These are phyloP conservation scores for Penicillium steckii DNA, from an alignment of 495 filamentous ascomycete genomes.

Conservation along the genomic window DNA sequence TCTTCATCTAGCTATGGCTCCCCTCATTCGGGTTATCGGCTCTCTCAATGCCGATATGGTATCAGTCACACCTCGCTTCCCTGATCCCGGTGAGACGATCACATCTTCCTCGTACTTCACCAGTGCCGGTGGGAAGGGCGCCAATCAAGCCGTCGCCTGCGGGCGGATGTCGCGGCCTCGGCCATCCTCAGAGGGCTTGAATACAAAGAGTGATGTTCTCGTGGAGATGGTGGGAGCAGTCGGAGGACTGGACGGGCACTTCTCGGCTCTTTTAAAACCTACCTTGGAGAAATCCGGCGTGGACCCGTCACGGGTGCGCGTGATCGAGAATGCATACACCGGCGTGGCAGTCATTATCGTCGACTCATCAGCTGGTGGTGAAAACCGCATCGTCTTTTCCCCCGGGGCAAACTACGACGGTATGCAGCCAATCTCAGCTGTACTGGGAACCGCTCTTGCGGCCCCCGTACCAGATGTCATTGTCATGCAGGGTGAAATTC, in stretches of 20 bases:
- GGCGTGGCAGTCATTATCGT: conserved; percentile 82
- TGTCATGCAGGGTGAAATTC: conserved; percentile 89
- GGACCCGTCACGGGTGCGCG: conserved; percentile 53
- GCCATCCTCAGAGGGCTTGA: conserved; percentile 16
- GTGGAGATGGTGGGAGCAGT: conserved; percentile 85
- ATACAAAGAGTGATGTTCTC: conserved; percentile 44
- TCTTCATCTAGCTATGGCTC: conserved; percentile 33
- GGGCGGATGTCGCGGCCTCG: conserved; percentile 57
- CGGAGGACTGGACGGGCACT: conserved; percentile 57
- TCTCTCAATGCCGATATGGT: conserved; percentile 94
- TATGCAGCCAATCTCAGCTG: conserved; percentile 39
- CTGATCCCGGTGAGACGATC: conserved; percentile 81
- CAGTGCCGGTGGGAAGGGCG: conserved; percentile 88
- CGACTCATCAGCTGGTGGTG: conserved; percentile 71
- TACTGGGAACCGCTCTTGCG: conserved; percentile 37
- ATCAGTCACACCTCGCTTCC: conserved; percentile 79
- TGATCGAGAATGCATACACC: conserved; percentile 55
- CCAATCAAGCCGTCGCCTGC: conserved; percentile 90
- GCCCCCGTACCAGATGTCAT: conserved; percentile 59
- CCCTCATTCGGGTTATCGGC: conserved; percentile 75
- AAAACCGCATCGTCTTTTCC: conserved; percentile 83
- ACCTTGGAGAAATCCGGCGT: conserved; percentile 61
- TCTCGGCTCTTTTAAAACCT: conserved; percentile 32
- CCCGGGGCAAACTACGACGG: conserved; percentile 74
- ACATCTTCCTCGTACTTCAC: conserved; percentile 74